Percentiles rank a stretch among this genome's conserved stretches.
phyloP scores from a whole-genome alignment of 768 basidiomycete genomes.

The Tremella yokohamensis region DNA sequence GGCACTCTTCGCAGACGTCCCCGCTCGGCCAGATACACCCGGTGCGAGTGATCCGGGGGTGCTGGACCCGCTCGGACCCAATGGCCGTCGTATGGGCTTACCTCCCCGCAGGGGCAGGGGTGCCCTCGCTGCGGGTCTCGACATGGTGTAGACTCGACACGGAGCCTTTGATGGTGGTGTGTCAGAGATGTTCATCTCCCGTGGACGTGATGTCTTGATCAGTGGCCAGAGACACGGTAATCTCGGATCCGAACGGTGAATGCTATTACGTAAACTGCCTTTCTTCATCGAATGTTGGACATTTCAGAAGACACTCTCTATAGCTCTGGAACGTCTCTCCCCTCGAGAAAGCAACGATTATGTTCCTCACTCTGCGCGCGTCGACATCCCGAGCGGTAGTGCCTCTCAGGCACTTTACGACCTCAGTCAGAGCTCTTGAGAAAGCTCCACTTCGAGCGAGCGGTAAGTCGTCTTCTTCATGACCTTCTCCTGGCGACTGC shows the following conservation, averaged over 20 bases:
- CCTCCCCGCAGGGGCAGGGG: background rate
- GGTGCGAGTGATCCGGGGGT: conserved; percentile 2
- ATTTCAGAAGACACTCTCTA: too few relatives aligned
- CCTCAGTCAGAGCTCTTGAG: conserved; percentile 7
- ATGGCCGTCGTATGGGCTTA: background rate
- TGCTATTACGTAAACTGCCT: too few relatives aligned
- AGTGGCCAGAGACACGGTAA: too few relatives aligned
- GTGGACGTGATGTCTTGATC: background rate
- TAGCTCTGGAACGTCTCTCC: too few relatives aligned
- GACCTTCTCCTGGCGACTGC: too few relatives aligned
- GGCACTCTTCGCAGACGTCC: conserved; percentile 27
- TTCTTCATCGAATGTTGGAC: too few relatives aligned
- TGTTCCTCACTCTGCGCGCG: too few relatives aligned
- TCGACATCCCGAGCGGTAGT: too few relatives aligned
- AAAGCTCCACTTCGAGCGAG: conserved; percentile 15
- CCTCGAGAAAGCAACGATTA: too few relatives aligned
- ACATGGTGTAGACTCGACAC: background rate
- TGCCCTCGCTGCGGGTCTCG: background rate
- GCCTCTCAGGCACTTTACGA: background rate
- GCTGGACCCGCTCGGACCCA: too few relatives aligned
- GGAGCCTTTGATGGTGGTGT: background rate
- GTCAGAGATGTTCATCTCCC: too few relatives aligned
- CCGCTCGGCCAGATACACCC: conserved; percentile 16
- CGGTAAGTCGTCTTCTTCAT: conserved; percentile 8
- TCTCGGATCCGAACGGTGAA: too few relatives aligned